Evolutionary conservation across 345 rosid genomes (phyloP), one percentile per base, ranked within the genome.

Genomic region (Stellera chamaejasme): DNA sequence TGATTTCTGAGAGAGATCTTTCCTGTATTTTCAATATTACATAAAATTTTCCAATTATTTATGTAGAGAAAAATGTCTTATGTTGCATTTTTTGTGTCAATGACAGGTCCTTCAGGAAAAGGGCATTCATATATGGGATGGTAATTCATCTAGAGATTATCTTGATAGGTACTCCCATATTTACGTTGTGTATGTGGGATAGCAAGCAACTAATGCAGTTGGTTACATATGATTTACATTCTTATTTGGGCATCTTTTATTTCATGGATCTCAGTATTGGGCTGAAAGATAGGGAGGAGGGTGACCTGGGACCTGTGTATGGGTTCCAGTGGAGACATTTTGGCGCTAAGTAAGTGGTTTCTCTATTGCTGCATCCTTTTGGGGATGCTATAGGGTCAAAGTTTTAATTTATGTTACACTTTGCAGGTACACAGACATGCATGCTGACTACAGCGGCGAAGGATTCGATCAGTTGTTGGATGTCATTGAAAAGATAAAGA

Each of bases 301-400:
- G 96, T 66, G 97, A 94, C 77, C 74, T 94, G 39, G 99, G 99
- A 60, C 95, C 97, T 15, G 77, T 94, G 11, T 94, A 87, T 71
- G 97, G 99, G 54, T 94, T 94, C 72, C 99, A 94, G 70, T 94
- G 99, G 99, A 87, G 99, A 58, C 97, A 90, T 71, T 94, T 90
- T 79, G 99, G 97, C 57, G 97, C 99, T 43, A 82, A 87, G 97
- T 94, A 62, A 43, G 70, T 76, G 53, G 45, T 28, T 63, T 50
- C 54, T 4, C 14, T 28, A 55, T 58, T 12, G 50, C 54, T 6
- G 44, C 42, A 47, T 54, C 45, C 39, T 57, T 55, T n/a, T 62
- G 45, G 32, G 14, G 55, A n/a, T 25, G 46, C 44, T 51, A 42
- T 6, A 48, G 54, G 41, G 43, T 67, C 52, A 28, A 42, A 52